These are phyloP conservation scores for Trichoderma sp. DNA, from an alignment of 2,329 filamentous ascomycete genomes.

Conservation along the genomic window DNA sequence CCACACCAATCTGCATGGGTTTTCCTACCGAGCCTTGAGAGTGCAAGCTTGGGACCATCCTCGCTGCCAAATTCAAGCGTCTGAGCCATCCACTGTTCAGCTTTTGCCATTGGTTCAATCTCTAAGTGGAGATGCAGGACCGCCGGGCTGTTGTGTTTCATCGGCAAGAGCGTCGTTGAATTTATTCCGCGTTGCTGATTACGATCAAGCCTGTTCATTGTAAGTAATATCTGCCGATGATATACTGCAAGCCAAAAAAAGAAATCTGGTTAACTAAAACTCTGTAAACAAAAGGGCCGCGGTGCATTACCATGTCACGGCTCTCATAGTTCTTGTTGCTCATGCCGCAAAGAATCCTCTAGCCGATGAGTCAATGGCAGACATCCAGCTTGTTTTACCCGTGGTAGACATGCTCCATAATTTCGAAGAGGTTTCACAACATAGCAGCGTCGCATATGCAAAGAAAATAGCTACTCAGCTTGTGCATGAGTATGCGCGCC, in stretches of 20 bases:
- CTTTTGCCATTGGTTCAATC: background rate
- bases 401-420: conserved; percentile 12
- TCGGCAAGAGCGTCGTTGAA: conserved; percentile 5
- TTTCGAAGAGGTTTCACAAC: background rate
- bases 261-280: background rate
- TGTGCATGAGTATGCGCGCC: conserved; percentile 12
- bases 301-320: background rate
- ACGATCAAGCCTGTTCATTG: conserved; percentile 8
- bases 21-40: background rate
- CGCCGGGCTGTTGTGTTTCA: background rate
- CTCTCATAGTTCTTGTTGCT: background rate
- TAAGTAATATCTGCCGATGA: background rate
- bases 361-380: conserved; percentile 12
- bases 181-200: background rate
- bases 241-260: background rate
- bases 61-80: background rate
- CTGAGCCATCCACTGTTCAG: background rate
- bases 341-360: conserved; percentile 2
- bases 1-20: conserved; percentile 2
- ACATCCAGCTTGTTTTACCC: conserved; percentile 5
- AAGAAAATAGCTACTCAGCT: conserved; percentile 12
- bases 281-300: background rate
- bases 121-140: background rate
- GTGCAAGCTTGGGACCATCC: background rate
- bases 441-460: background rate